phyloP scores from a whole-genome alignment of 345 rosid species.

The Citrus glauca region DNA sequence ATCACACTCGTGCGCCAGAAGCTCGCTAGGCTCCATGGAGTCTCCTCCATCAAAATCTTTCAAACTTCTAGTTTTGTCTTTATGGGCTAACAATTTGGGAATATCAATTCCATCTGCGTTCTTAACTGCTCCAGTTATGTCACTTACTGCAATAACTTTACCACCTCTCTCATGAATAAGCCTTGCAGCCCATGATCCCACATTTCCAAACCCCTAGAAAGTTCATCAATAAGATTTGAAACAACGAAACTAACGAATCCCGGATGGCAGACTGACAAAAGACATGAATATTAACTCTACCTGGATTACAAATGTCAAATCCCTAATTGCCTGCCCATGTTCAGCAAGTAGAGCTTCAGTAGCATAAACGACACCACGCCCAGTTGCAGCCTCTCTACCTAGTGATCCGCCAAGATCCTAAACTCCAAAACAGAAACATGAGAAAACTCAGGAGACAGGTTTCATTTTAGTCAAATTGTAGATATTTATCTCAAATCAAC shows the following conservation, averaged over 20 bases:
- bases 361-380: slow-evolving; percentile 88
- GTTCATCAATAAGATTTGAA: not conserved
- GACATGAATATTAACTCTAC: slow-evolving; percentile 26
- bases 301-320: slow-evolving; percentile 88
- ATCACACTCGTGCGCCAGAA: slow-evolving; percentile 90
- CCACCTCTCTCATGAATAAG: slow-evolving; percentile 92
- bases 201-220: slow-evolving; percentile 90
- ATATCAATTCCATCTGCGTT: slow-evolving; percentile 79
- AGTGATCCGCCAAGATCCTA: slow-evolving; percentile 99
- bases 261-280: not conserved
- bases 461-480: not conserved
- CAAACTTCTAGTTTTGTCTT: slow-evolving; percentile 59
- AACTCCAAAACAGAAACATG: slow-evolving; percentile 4
- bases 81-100: slow-evolving; percentile 52
- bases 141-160: slow-evolving; percentile 87
- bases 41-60: slow-evolving; percentile 72
- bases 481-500: not conserved
- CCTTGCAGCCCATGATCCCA: slow-evolving; percentile 91
- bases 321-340: slow-evolving; percentile 69
- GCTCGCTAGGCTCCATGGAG: slow-evolving; percentile 52
- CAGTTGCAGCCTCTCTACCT: slow-evolving; percentile 99
- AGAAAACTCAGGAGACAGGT: not conserved
- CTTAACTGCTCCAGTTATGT: slow-evolving; percentile 86
- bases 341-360: slow-evolving; percentile 92
- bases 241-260: not conserved